These are phyloP conservation scores for Boletus subparvulus DNA, from an alignment of 768 basidiomycete species.

Conservation along the genomic window DNA sequence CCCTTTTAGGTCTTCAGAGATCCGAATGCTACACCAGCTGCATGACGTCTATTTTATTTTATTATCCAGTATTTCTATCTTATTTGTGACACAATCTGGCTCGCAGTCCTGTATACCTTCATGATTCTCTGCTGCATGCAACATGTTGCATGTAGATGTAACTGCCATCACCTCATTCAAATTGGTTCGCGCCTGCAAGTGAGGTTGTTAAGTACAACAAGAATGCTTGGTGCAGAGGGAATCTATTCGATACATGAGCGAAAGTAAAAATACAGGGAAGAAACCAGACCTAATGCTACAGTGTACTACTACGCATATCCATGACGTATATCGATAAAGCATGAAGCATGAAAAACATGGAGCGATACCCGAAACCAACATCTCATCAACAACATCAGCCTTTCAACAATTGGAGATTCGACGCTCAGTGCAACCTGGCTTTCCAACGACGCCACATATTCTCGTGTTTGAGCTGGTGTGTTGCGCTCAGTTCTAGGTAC, in stretches of 20 bases:
- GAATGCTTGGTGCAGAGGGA: not conserved
- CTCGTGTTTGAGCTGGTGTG: slow-evolving; percentile 56
- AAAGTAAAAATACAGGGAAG: slow-evolving; percentile 20
- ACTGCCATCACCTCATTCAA: not conserved
- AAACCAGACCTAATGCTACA: slow-evolving; percentile 24
- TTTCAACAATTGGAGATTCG: not conserved
- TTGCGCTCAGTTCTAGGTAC: slow-evolving; percentile 53
- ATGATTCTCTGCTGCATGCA: slow-evolving; percentile 6
- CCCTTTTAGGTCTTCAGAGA: slow-evolving; percentile 44
- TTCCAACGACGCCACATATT: slow-evolving; percentile 55
- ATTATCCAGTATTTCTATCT: slow-evolving; percentile 12
- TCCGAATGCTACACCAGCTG: slow-evolving; percentile 33
- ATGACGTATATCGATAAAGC: not conserved
- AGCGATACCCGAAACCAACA: not conserved
- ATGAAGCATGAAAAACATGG: not conserved
- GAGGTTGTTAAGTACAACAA: not conserved
- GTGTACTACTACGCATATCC: slow-evolving; percentile 7
- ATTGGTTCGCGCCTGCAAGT: not conserved
- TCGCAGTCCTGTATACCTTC: slow-evolving; percentile 9
- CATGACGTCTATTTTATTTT: slow-evolving; percentile 28
- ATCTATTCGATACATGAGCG: slow-evolving; percentile 19
- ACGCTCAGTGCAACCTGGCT: slow-evolving; percentile 23
- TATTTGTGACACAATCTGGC: slow-evolving; percentile 4
- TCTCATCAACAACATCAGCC: not conserved
- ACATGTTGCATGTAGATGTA: not conserved